Evolutionary conservation across 495 filamentous ascomycete genomes (phyloP).

Genomic region (Xylaria acuta): DNA sequence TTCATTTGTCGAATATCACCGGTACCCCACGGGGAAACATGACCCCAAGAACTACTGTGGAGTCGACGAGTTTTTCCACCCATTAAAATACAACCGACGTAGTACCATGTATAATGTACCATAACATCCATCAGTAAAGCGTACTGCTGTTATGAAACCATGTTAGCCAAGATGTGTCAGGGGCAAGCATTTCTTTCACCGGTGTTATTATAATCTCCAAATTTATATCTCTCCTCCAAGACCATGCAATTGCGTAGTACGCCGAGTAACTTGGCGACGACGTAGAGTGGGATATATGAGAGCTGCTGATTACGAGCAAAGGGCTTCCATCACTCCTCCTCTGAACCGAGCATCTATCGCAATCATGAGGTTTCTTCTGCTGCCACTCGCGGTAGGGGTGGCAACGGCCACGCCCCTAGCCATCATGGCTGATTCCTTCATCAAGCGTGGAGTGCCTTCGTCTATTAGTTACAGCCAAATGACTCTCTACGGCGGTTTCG

Average conservation of each 20-base stretch:
- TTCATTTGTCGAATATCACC: background rate
- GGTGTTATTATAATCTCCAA: background rate
- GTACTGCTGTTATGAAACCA: background rate
- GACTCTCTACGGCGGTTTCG: slow-evolving; percentile 46
- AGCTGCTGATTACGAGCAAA: background rate
- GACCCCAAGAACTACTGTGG: background rate
- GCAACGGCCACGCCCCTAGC: slow-evolving; percentile 13
- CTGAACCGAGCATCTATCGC: background rate
- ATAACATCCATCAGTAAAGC: background rate
- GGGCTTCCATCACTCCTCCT: no score
- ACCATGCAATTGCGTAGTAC: background rate
- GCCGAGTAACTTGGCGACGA: background rate
- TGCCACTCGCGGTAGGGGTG: background rate
- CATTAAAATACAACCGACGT: slow-evolving; percentile 2
- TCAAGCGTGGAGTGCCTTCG: slow-evolving; percentile 48
- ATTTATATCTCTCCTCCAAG: background rate
- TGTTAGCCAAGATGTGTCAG: background rate
- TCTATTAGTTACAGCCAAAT: slow-evolving; percentile 47
- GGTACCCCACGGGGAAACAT: background rate
- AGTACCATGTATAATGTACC: background rate
- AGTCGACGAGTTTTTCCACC: slow-evolving; percentile 16
- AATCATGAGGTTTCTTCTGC: slow-evolving; percentile 19
- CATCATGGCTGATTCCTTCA: slow-evolving; percentile 49
- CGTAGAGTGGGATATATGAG: slow-evolving; percentile 11
- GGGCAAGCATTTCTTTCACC: background rate